phyloP scores from a whole-genome alignment of 208 protist species.

The Acanthamoeba triangularis region DNA sequence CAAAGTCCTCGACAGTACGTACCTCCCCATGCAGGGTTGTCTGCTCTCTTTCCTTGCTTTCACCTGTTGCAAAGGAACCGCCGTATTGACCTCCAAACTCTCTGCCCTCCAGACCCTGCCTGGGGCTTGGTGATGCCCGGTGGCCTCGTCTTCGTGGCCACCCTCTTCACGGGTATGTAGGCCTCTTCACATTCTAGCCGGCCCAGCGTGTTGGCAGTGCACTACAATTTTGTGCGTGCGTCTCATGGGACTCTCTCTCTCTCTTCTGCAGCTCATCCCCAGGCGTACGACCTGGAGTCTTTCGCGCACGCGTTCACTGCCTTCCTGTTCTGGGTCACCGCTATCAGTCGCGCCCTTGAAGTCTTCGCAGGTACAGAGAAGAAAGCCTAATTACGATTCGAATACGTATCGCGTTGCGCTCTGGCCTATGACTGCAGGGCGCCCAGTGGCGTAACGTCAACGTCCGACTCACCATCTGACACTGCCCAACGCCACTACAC shows the following conservation, averaged over 20 bases:
- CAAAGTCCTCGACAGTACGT: conserved; percentile 72
- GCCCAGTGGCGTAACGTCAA: not conserved
- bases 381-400: not conserved
- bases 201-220: too few species aligned
- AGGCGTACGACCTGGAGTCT: conserved; percentile 27
- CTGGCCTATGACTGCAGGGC: too few species aligned
- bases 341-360: conserved; percentile 41
- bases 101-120: conserved; percentile 19
- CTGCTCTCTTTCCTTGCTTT: not conserved
- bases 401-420: not conserved
- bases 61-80: not conserved
- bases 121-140: conserved; percentile 59
- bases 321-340: conserved; percentile 18
- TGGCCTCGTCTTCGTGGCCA: conserved; percentile 50
- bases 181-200: too few species aligned
- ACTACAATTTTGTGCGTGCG: too few species aligned
- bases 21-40: not conserved
- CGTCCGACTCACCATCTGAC: not conserved
- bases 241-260: too few species aligned
- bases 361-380: not conserved
- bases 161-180: conserved; percentile 18
- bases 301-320: conserved; percentile 50
- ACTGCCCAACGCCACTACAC: not conserved
- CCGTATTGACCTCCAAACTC: too few species aligned
- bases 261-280: conserved; percentile 16